These are phyloP conservation scores for Backusella liffmaniae DNA, from an alignment of 192 early-diverging fungal genomes.

Conservation along the genomic window DNA sequence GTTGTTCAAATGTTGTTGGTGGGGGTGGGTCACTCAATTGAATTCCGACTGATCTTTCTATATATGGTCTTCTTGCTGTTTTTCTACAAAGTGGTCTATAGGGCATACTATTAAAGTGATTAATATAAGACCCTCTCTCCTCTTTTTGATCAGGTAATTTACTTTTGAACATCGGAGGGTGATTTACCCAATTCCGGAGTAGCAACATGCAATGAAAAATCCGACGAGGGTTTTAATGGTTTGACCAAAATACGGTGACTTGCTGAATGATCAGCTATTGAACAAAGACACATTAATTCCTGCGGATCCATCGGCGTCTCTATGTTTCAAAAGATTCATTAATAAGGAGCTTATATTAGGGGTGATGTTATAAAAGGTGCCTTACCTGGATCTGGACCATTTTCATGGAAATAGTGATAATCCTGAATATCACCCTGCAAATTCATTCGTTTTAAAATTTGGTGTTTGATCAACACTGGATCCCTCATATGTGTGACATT, in stretches of 20 bases:
- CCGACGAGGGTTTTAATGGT: slow-evolving; percentile 4
- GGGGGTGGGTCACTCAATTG: slow-evolving; percentile 33
- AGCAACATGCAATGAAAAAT: slow-evolving; percentile 9
- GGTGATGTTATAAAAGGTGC: background rate
- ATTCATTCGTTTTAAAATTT: slow-evolving; percentile 27
- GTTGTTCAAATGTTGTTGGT: background rate
- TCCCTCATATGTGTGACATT: slow-evolving; percentile 27
- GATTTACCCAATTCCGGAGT: slow-evolving; percentile 34
- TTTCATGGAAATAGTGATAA: slow-evolving; percentile 36
- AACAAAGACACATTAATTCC: slow-evolving; percentile 29
- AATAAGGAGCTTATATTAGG: background rate
- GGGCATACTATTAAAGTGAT: slow-evolving; percentile 2
- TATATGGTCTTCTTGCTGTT: background rate
- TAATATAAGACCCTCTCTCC: background rate
- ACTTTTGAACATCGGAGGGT: slow-evolving; percentile 18
- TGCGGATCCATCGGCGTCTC: slow-evolving; percentile 22
- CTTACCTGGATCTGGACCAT: slow-evolving; percentile 35
- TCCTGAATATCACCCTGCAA: slow-evolving; percentile 24
- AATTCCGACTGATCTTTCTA: slow-evolving; percentile 13
- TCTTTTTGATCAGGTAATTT: background rate
- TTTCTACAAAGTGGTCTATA: slow-evolving; percentile 14
- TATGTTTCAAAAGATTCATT: background rate
- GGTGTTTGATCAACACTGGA: slow-evolving; percentile 16
- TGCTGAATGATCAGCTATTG: slow-evolving; percentile 30
- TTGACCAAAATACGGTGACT: slow-evolving; percentile 29